These are phyloP conservation scores for Oryza longistaminata DNA, from an alignment of 176 grass and related monocot genomes.

Conservation along the genomic window DNA sequence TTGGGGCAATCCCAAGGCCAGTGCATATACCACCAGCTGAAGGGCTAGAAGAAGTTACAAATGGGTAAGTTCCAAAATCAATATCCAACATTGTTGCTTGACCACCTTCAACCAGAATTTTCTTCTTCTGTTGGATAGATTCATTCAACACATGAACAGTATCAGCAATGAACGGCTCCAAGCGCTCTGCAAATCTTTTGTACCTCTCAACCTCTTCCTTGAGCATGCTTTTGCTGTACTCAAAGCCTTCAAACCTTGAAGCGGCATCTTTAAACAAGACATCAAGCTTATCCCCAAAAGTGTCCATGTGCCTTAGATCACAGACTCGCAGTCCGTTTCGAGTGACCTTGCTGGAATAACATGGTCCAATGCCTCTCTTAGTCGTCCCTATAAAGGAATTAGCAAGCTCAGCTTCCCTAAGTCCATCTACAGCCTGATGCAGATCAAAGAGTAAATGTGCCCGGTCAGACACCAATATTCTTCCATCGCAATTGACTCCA, in stretches of 20 bases:
- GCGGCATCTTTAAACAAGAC: conserved; percentile 66
- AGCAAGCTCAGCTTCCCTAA: conserved; percentile 72
- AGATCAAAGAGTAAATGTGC: conserved; percentile 84
- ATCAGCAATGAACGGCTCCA: conserved; percentile 74
- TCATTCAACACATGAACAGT: conserved; percentile 72
- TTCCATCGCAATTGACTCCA: conserved; percentile 62
- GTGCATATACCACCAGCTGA: conserved; percentile 87
- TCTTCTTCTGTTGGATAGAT: conserved; percentile 63
- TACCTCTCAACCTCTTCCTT: conserved; percentile 75
- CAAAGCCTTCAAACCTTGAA: conserved; percentile 59
- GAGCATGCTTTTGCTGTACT: conserved; percentile 58
- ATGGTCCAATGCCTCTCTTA: conserved; percentile 84
- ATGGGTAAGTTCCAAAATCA: conserved; percentile 90
- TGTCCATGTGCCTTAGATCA: conserved; percentile 77
- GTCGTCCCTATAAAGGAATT: conserved; percentile 80
- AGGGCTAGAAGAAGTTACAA: conserved; percentile 81
- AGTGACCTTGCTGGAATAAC: conserved; percentile 82
- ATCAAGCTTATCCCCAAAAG: conserved; percentile 80
- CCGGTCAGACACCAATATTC: conserved; percentile 68
- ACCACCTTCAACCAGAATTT: conserved; percentile 85
- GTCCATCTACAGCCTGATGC: conserved; percentile 76
- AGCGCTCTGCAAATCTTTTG: conserved; percentile 66
- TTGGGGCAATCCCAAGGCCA: conserved; percentile 75
- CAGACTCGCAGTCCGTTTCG: conserved; percentile 75
- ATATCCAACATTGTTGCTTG: conserved; percentile 94